Evolutionary conservation across 208 protist genomes (phyloP).

Genomic region (Acanthamoeba rhysodes): DNA sequence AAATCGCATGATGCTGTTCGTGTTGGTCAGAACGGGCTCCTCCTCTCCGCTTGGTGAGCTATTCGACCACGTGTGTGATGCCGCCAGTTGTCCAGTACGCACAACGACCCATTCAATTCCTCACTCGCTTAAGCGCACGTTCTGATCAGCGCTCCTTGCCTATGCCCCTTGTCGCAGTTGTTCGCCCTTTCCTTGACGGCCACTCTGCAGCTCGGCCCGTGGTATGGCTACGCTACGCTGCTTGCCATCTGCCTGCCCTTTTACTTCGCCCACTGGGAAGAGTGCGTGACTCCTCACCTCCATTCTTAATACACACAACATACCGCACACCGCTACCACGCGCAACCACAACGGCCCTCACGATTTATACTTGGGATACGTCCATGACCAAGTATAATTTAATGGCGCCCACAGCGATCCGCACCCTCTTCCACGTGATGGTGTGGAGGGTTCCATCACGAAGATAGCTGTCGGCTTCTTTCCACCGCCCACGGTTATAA

Average conservation of each 20-base stretch:
- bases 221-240: constrained; percentile 46
- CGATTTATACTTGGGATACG: constrained; percentile 17
- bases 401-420: constrained; percentile 27
- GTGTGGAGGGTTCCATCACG: background rate
- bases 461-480: background rate
- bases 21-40: background rate
- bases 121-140: background rate
- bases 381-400: constrained; percentile 49
- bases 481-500: background rate
- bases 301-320: background rate
- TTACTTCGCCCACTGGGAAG: constrained; percentile 56
- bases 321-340: background rate
- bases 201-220: constrained; percentile 11
- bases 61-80: constrained; percentile 48
- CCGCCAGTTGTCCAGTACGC: constrained; percentile 21
- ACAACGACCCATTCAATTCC: no score
- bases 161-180: background rate
- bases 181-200: constrained; percentile 38
- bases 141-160: background rate
- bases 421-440: background rate
- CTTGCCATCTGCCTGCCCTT: constrained; percentile 25
- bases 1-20: background rate
- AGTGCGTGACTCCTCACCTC: background rate
- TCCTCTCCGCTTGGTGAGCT: constrained; percentile 50
- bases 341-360: background rate